A percentile compares a stretch with the other conserved stretches of the same genome.
phyloP scores from a whole-genome alignment of 2,329 filamentous ascomycete species.

The Raffaelea arxii region DNA sequence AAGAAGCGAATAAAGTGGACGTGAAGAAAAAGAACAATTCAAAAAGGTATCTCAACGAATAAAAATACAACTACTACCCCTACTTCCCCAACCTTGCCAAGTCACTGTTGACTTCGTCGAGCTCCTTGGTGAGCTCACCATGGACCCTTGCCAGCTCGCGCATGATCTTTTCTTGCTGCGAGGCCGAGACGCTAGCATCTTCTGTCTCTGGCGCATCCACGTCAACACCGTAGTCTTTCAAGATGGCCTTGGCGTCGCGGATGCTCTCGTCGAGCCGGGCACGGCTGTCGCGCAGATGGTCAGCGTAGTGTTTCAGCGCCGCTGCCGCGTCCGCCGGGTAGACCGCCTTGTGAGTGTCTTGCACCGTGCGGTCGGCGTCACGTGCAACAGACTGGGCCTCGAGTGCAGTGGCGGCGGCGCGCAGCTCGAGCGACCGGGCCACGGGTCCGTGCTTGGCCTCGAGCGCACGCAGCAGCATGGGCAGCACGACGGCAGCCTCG shows the following conservation, averaged over 20 bases:
- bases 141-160: slow-evolving; percentile 44
- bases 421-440: slow-evolving; percentile 41
- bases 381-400: slow-evolving; percentile 29
- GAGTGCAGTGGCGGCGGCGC: slow-evolving; percentile 33
- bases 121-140: slow-evolving; percentile 37
- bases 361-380: slow-evolving; percentile 25
- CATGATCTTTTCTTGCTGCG: slow-evolving; percentile 39
- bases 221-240: slow-evolving; percentile 40
- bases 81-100: slow-evolving; percentile 22
- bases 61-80: too few relatives aligned
- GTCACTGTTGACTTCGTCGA: slow-evolving; percentile 40
- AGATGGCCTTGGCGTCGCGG: slow-evolving; percentile 28
- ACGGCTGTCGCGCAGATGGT: slow-evolving; percentile 39
- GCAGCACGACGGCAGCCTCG: slow-evolving; percentile 28
- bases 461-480: slow-evolving; percentile 36
- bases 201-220: slow-evolving; percentile 13
- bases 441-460: slow-evolving; percentile 46
- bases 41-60: neutral
- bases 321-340: slow-evolving; percentile 34
- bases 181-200: too few relatives aligned
- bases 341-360: slow-evolving; percentile 25
- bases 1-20: slow-evolving; percentile 2
- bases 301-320: slow-evolving; percentile 36
- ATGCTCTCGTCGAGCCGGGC: slow-evolving; percentile 34
- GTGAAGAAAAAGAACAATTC: neutral